A percentile compares a stretch with the other conserved stretches of the same genome.
These are phyloP conservation scores for Chaetomium tenue DNA, from an alignment of 495 filamentous ascomycete genomes.

Conservation along the genomic window DNA sequence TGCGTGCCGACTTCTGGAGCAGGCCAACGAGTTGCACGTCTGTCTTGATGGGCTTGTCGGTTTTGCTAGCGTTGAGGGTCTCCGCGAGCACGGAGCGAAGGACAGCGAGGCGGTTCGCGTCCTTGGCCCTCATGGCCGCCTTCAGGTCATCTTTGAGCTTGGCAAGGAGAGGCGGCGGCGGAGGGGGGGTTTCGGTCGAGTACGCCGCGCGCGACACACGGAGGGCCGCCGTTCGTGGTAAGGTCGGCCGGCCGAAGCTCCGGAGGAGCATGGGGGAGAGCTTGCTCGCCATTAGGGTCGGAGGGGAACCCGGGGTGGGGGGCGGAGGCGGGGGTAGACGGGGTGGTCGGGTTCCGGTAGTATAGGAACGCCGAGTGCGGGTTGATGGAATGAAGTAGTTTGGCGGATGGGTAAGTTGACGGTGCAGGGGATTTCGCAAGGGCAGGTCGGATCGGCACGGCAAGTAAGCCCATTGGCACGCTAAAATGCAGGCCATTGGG, in stretches of 20 bases:
- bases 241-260: constrained; percentile 26
- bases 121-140: constrained; percentile 59
- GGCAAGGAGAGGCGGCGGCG: constrained; percentile 41
- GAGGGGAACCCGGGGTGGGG: not conserved
- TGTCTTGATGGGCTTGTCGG: constrained; percentile 51
- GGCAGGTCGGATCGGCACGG: constrained; percentile 14
- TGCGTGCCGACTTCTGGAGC: constrained; percentile 46
- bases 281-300: constrained; percentile 23
- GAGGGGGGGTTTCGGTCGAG: constrained; percentile 39
- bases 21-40: constrained; percentile 57
- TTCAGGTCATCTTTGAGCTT: constrained; percentile 58
- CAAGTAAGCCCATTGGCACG: constrained; percentile 18
- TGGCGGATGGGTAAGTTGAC: not conserved
- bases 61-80: constrained; percentile 58
- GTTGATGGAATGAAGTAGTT: not conserved
- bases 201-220: constrained; percentile 31
- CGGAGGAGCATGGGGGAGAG: constrained; percentile 22
- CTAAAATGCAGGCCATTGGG: not conserved
- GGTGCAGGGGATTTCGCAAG: not conserved
- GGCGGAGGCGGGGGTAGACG: not conserved
- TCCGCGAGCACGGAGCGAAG: constrained; percentile 54
- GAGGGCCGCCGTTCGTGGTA: constrained; percentile 16
- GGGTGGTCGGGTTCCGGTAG: not conserved
- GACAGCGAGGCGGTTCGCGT: constrained; percentile 52
- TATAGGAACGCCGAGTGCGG: no score